Evolutionary conservation across 345 rosid genomes (phyloP), one percentile per base, ranked within the genome.

Genomic region (Combretum micranthum): DNA sequence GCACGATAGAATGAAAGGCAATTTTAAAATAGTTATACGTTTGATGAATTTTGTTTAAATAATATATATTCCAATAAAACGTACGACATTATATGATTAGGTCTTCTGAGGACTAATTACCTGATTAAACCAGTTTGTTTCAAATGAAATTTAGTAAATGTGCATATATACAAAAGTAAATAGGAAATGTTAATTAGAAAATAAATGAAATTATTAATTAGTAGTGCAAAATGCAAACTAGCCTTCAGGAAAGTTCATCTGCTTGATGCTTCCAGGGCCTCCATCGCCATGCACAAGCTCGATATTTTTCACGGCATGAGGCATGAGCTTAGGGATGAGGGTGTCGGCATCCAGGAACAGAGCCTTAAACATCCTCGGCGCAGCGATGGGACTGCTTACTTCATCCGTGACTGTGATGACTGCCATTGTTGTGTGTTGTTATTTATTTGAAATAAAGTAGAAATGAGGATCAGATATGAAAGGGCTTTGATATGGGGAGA

Each of bases 231-330:
- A n/a, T 9, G 39, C 6, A 32, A 32, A 53, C 49, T 43, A 39
- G 53, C 80, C 77, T n/a, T 71, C 66, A 0, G 39, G 61, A 15
- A 62, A 55, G 57, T 23, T 64, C 50, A 68, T 26, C 48, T 73
- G 63, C 68, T 58, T 80, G 70, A 74, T 64, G 50, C 49, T 76
- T 19, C 80, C 80, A 11, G 78, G 57, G 12, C 76, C 85, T n/a
- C 80, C 85, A 47, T 77, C 57, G 15, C 87, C 84, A 58, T 76
- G 56, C 9, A 79, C 5, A n/a, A 53, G 18, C 5, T 69, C 75
- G 4, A 51, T 42, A 3, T 62, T 74, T 57, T 57, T 54, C 21
- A 76, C 47, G 20, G 56, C 72, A 17, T 75, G 69, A 2, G 84
- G 80, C 49, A 71, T 4, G 42, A 70, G 52, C 67, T 72, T 76